A percentile compares a stretch with the other conserved stretches of the same genome.
Evolutionary conservation across 2,329 filamentous ascomycete species (phyloP).

Genomic region (Monosporascus sp.): DNA sequence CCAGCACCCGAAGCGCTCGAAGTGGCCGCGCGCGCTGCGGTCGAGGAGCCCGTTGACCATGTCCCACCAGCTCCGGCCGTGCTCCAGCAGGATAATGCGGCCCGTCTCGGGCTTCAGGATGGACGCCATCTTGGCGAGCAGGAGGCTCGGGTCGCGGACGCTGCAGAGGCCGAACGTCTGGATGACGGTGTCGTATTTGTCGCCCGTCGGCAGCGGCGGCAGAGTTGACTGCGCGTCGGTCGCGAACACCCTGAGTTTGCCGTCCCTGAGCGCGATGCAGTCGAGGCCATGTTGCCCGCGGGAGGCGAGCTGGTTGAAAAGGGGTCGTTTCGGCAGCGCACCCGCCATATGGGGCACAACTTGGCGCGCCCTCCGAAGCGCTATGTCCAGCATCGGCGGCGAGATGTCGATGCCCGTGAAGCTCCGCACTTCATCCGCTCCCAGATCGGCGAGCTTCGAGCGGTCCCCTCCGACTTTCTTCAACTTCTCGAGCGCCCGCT

Average conservation of each 20-base stretch:
- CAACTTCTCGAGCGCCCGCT: conserved; percentile 14
- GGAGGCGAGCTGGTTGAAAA: conserved; percentile 19
- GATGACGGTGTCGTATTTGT: conserved; percentile 56
- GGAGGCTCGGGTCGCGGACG: conserved; percentile 48
- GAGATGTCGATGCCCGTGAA: conserved; percentile 61
- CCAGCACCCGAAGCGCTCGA: conserved; percentile 59
- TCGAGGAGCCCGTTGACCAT: conserved; percentile 53
- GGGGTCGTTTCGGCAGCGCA: conserved; percentile 31
- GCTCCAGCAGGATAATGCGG: conserved; percentile 56
- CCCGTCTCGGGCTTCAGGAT: conserved; percentile 49
- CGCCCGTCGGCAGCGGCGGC: conserved; percentile 32
- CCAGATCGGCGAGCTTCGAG: conserved; percentile 1
- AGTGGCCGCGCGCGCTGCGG: conserved; percentile 48
- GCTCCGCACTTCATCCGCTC: conserved; percentile 33
- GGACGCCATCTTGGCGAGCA: conserved; percentile 49
- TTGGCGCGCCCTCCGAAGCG: conserved; percentile 45
- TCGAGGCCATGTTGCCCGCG: conserved; percentile 5
- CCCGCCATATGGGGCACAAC: conserved; percentile 33
- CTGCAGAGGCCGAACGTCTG: conserved; percentile 63
- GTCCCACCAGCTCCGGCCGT: conserved; percentile 51
- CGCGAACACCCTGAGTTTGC: conserved; percentile 41
- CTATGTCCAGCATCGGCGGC: conserved; percentile 53
- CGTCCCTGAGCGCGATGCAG: conserved; percentile 30
- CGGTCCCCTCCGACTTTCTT: conserved; percentile 6
- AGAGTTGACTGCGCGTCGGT: conserved; percentile 42